Conservation (phyloP, 2,329 filamentous ascomycete genomes). For the Colletotrichum chlorophyti region DNA sequence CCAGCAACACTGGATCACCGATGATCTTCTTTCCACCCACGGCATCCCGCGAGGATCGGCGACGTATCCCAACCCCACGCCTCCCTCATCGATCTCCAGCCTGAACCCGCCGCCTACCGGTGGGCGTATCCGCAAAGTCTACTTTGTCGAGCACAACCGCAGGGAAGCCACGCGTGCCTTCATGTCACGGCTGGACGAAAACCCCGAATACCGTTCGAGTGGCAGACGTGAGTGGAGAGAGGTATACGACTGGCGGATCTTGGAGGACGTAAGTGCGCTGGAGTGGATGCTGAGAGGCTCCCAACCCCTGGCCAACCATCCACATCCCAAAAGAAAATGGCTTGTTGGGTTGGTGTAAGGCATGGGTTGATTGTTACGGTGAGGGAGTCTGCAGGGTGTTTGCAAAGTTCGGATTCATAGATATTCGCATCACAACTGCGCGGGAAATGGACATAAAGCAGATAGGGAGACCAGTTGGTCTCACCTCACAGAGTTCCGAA, state of each 20-base stretch:
- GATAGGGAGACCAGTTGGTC: too few relatives aligned
- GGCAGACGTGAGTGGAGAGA: constrained; percentile 45
- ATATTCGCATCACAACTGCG: background rate
- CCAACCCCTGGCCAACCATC: background rate
- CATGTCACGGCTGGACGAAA: constrained; percentile 39
- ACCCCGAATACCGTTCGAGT: constrained; percentile 35
- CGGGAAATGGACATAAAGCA: too few relatives aligned
- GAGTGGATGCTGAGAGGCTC: constrained; percentile 40
- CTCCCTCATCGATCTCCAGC: background rate
- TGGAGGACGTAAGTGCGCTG: constrained; percentile 46
- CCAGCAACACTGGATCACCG: constrained; percentile 41
- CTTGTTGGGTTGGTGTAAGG: constrained; percentile 49
- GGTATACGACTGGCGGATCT: constrained; percentile 55
- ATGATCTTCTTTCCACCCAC: constrained; percentile 48
- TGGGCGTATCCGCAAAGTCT: constrained; percentile 19
- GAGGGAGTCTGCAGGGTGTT: background rate
- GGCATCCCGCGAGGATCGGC: constrained; percentile 44
- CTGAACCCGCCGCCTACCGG: background rate
- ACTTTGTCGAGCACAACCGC: constrained; percentile 46
- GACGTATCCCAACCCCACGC: background rate
- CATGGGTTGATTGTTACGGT: background rate
- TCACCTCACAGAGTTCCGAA: too few relatives aligned
- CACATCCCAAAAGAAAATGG: constrained; percentile 51
- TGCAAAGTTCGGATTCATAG: background rate
- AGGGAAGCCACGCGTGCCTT: constrained; percentile 39